Evolutionary conservation across 169 alveolate species (phyloP), one percentile per base, ranked within the genome.

Genomic region (Plasmodium falciparum): DNA sequence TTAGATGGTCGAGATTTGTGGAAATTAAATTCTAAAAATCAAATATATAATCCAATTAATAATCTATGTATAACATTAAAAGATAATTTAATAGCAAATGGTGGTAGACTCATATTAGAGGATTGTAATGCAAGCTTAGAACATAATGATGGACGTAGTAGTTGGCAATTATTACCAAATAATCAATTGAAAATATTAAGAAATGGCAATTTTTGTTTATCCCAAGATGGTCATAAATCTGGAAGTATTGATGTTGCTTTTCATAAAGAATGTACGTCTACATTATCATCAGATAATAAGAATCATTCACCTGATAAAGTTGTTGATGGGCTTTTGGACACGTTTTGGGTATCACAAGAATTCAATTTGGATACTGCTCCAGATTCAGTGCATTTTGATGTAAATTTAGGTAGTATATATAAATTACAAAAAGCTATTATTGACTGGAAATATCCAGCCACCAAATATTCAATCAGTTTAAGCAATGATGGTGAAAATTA

Each of bases 371-470:
- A 93, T 24, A 88, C 94, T 2, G 91, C 89, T 2, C 96, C 97
- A 13, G 94, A 83, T 12, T 67, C 89, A 13, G 97, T 95, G 39
- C 74, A 80, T n/a, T 92, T 96, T 66, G 94, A 92, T 20, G 76
- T 96, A 15, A 94, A 96, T 93, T 83, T 96, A 75, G 97, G 95
- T n/a, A 95, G 93, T 52, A 66, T 58, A 43, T 95, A 94, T 88
- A 96, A 95, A 88, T 88, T 96, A 26, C 88, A 88, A 54, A 92
- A 88, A 1, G 49, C 94, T 1, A 93, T 93, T 26, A 94, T 96
- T 29, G 96, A 94, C 29, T 96, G 98, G 98, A 96, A 93, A 69
- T 93, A 76, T 52, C 98, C 98, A 1, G 96, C 98, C 13, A 91
- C 96, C 45, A 89, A 95, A 29, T 96, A 94, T 75, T 66, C 96